A percentile compares a stretch with the other conserved stretches of the same genome.
Conservation (phyloP, 2,329 filamentous ascomycete genomes). For the Neofusicoccum ribis region DNA sequence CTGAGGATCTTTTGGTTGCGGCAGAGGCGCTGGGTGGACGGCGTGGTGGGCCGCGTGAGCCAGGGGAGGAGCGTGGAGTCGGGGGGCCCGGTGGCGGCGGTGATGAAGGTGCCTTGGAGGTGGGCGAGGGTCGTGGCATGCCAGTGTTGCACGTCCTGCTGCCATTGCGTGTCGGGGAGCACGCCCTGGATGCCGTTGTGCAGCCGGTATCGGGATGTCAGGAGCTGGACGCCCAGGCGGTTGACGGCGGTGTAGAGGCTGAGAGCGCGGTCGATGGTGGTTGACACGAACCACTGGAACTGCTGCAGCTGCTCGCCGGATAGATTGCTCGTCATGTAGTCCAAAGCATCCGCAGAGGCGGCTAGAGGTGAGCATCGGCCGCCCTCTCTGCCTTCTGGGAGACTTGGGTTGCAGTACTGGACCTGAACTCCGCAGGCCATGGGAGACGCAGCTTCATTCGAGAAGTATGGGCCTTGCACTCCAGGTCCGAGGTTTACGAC, state of each 20-base stretch:
- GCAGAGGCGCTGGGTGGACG: not conserved
- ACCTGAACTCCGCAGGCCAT: conserved; percentile 20
- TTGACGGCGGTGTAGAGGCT: not conserved
- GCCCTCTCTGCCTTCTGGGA: not conserved
- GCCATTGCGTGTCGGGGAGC: conserved; percentile 21
- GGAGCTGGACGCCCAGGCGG: not conserved
- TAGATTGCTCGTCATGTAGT: not conserved
- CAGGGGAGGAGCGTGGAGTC: not conserved
- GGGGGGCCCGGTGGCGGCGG: conserved; percentile 5
- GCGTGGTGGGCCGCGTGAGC: not conserved
- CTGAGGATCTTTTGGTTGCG: conserved; percentile 18
- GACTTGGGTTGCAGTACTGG: conserved; percentile 20
- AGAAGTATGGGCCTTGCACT: not conserved
- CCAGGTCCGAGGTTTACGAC: not conserved
- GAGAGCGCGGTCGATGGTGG: not conserved
- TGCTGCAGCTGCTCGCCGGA: not conserved
- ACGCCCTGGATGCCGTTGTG: not conserved
- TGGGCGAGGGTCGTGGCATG: conserved; percentile 17
- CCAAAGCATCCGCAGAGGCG: not conserved
- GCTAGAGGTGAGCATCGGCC: conserved; percentile 1
- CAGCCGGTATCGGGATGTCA: conserved; percentile 13
- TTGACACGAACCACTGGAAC: not conserved
- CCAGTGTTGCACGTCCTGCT: conserved; percentile 22
- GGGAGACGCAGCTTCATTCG: conserved; percentile 12
- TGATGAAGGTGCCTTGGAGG: conserved; percentile 20